A percentile compares a stretch with the other conserved stretches of the same genome.
Conservation (phyloP, 345 rosid species). For the Brassica rapa region DNA sequence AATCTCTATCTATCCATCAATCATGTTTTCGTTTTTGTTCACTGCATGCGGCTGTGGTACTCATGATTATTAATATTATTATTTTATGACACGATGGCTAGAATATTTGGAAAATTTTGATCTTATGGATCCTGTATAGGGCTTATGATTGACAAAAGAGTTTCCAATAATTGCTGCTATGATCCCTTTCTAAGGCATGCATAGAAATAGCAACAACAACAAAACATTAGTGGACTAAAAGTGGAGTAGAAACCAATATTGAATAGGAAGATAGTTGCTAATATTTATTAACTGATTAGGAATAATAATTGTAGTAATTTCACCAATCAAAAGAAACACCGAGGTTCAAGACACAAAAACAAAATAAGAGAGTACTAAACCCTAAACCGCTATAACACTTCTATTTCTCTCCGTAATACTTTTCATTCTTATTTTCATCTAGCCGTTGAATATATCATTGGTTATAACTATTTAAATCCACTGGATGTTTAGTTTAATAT, state of each 20-base stretch:
- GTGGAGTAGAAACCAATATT: conserved; percentile 3
- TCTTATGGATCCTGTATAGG: conserved; percentile 31
- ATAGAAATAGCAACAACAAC: conserved; percentile 27
- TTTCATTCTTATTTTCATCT: too few species aligned
- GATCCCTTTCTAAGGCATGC: conserved; percentile 35
- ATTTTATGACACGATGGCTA: conserved; percentile 24
- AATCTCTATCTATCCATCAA: conserved; percentile 11
- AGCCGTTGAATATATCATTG: too few species aligned
- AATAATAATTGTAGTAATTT: neutral
- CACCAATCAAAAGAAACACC: neutral
- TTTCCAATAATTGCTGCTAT: conserved; percentile 30
- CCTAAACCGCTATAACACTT: neutral
- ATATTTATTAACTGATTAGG: neutral
- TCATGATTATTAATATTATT: conserved; percentile 20
- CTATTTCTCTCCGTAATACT: too few species aligned
- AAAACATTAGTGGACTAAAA: conserved; percentile 22
- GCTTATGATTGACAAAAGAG: conserved; percentile 43
- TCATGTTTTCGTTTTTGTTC: conserved; percentile 15
- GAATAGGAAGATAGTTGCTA: neutral
- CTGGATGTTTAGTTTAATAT: too few species aligned
- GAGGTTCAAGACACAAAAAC: neutral
- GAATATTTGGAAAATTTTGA: conserved; percentile 26
- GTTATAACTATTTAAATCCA: too few species aligned
- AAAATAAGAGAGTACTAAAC: neutral
- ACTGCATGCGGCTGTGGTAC: conserved; percentile 32